Evolutionary conservation across 2,329 filamentous ascomycete genomes (phyloP).

Genomic region (Fusarium sp.): DNA sequence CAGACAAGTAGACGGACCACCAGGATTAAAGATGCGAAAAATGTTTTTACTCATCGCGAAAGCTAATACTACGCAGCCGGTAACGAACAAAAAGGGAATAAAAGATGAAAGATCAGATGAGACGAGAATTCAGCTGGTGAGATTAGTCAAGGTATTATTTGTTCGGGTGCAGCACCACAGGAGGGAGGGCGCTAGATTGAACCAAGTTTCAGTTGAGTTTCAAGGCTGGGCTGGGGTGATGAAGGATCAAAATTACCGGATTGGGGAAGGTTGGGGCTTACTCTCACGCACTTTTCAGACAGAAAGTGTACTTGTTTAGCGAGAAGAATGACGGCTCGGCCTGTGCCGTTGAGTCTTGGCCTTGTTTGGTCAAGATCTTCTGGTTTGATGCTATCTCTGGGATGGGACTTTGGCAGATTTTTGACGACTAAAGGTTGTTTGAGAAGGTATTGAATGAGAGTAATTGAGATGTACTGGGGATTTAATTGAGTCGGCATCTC

Average conservation of each 20-base stretch:
- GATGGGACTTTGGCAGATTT: too few relatives aligned
- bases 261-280: not conserved
- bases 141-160: slow-evolving; percentile 16
- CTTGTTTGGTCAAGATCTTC: not conserved
- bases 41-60: slow-evolving; percentile 40
- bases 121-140: not conserved
- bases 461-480: fast-evolving
- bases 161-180: not conserved
- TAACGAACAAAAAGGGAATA: not conserved
- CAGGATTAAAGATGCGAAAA: slow-evolving; percentile 53
- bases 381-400: not conserved
- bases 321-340: not conserved
- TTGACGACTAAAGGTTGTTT: too few relatives aligned
- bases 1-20: slow-evolving; percentile 34
- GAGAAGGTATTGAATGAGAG: not conserved
- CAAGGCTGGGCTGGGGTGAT: not conserved
- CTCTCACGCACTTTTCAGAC: not conserved
- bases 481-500: not conserved
- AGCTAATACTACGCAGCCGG: not conserved
- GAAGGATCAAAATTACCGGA: slow-evolving; percentile 26
- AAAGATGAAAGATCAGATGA: slow-evolving; percentile 17
- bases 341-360: not conserved
- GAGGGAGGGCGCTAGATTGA: slow-evolving; percentile 4
- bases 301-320: not conserved
- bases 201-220: slow-evolving; percentile 15